Base-by-base conservation (phyloP, 768 basidiomycete genomes). In the Panellus pusillus region DNA sequence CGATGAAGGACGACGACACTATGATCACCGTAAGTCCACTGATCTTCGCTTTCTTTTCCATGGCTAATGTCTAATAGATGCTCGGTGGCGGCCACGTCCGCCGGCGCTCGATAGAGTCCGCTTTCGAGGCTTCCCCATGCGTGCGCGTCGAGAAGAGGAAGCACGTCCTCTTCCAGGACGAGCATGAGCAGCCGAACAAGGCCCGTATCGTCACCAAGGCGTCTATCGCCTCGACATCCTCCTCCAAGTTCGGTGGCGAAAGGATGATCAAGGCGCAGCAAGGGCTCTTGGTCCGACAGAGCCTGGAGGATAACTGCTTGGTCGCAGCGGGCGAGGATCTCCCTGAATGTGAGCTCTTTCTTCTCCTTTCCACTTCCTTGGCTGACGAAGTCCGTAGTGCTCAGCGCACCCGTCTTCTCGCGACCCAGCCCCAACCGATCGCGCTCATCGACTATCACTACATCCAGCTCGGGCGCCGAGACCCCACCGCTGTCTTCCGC, bases 61-160 rank as follows among this genome's bases (percentile, higher is more conserved):
- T 3, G 24, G 24, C 6, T 24, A 47, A 53, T 28, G 20, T 9
- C 42, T n/a, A 36, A 1, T 54, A 89, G 86, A 91, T 92, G 89
- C 71, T 91, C 31, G 89, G 86, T 44, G 90, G 88, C 48, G 89
- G 86, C 2, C 86, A 82, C 48, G 82, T 88, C 47, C 82, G 85
- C 29, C 82, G 89, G 28, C 71, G 76, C 12, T 90, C 90, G 0
- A 72, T 89, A 11, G 82, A 79, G 12, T 86, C 86, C 0, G 71
- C 79, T 44, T 81, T 87, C 15, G 82, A 84, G n/a, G 75, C 75
- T 3, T 91, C 89, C 2, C 89, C 89, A 0, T 89, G 84, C 52
- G 74, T 80, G 17, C 79, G 82, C 37, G 75, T 79, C 6, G 85
- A 86, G 61, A 86, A 88, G 64, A 74, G 81, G 54, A 87, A 83